Evolutionary conservation across 176 grass and related monocot species (phyloP).

Genomic region (Oryza punctata): DNA sequence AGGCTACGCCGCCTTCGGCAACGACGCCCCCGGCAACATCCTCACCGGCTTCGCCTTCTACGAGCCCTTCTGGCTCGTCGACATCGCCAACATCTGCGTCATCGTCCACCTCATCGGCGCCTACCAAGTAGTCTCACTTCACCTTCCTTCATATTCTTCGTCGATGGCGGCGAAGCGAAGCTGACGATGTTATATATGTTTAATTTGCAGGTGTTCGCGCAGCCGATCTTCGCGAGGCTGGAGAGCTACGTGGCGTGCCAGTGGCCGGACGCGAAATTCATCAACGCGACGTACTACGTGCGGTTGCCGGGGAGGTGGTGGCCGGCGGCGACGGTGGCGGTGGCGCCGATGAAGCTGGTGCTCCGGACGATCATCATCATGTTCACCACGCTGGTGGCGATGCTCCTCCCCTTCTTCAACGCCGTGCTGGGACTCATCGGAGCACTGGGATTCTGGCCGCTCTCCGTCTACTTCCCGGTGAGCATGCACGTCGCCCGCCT

Average conservation of each 20-base stretch:
- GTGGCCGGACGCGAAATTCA: slow-evolving; percentile 88
- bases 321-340: slow-evolving; percentile 21
- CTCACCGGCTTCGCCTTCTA: slow-evolving; percentile 84
- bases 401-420: slow-evolving; percentile 93
- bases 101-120: slow-evolving; percentile 90
- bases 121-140: slow-evolving; percentile 57
- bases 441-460: slow-evolving; percentile 89
- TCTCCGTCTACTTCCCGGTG: slow-evolving; percentile 97
- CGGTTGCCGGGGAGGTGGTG: slow-evolving; percentile 38
- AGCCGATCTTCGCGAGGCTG: slow-evolving; percentile 87
- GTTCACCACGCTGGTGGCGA: slow-evolving; percentile 86
- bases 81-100: slow-evolving; percentile 90
- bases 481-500: slow-evolving; percentile 80
- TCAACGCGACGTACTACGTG: slow-evolving; percentile 77
- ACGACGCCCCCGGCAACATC: slow-evolving; percentile 81
- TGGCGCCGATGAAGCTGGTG: slow-evolving; percentile 78
- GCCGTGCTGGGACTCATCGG: slow-evolving; percentile 91
- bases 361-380: slow-evolving; percentile 84
- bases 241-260: slow-evolving; percentile 66
- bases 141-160: too few relatives aligned
- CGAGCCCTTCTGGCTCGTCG: slow-evolving; percentile 96
- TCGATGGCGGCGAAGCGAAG: background rate
- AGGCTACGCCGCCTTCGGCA: slow-evolving; percentile 85
- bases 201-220: slow-evolving; percentile 69
- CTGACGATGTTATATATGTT: background rate